Evolutionary conservation across 805 yeast genomes (phyloP), one percentile per base, ranked within the genome.

Genomic region (Candida sphagnicola): DNA sequence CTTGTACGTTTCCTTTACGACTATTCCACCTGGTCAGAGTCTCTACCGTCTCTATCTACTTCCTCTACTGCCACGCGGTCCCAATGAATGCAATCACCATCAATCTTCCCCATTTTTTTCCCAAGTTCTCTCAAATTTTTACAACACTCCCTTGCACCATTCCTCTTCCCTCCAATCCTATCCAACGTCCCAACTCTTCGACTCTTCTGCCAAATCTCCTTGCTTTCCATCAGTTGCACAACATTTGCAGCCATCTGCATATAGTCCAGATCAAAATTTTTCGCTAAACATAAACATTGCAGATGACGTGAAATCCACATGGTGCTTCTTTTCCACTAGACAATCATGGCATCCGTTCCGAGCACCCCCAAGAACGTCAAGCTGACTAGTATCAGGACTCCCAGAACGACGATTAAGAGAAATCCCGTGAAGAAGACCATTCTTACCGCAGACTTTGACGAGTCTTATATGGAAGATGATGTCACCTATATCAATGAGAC

Each of bases 401-500:
- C 53, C 8, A 45, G 34, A 34, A 15, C 49, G 11, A 25, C 36
- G 8, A 28, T 37, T 18, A 50, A 46, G 34, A 48, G 47, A 28
- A 51, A 58, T 8, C 43, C 54, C 23, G 34, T 47, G 23, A 44
- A 45, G 11, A 40, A 39, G 23, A 37, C 34, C 19, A 28, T 25
- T 23, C 25, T 33, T 14, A 24, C 24, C 13, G 8, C 31, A 28
- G 57, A 52, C 31, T 41, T 51, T 5, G 61, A 64, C 35, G 51
- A 51, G 16, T 50, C 65, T 13, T 61, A 57, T 39, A 44, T 62
- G 24, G 72, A 67, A 29, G 66, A 67, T 6, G 74, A 68, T 45
- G 55, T 51, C 32, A 59, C 74, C 1, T 67, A 59, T 41, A 48
- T 61, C 35, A 42, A 49, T 28, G 61, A 55, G 17, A 51, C 59